phyloP scores from a whole-genome alignment of 106 monocot species.

The Allium cepa region DNA sequence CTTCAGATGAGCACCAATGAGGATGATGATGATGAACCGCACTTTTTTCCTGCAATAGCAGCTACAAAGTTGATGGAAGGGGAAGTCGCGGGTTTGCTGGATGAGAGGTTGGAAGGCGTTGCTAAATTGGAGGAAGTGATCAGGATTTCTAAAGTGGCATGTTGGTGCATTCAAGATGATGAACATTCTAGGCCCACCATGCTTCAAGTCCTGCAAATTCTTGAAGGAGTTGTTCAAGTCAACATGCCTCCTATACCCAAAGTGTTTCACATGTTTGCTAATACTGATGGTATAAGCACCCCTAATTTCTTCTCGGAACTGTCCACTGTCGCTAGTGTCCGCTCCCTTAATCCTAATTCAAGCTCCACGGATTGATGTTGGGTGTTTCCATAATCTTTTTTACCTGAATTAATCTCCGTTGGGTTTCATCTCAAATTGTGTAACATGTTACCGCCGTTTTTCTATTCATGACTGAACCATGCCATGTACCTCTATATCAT shows the following conservation, averaged over 20 bases:
- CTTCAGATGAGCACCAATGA: not conserved
- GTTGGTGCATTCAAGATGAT: conserved; percentile 2
- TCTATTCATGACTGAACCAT: too few species aligned
- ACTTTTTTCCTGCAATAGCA: not conserved
- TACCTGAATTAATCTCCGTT: too few species aligned
- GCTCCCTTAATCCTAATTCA: too few species aligned
- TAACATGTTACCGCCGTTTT: too few species aligned
- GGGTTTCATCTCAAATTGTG: too few species aligned
- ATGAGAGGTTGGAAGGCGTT: not conserved
- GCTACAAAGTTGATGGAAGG: not conserved
- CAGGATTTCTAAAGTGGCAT: not conserved
- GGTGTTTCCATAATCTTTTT: too few species aligned
- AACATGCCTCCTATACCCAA: not conserved
- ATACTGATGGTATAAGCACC: not conserved
- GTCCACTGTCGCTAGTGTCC: not conserved
- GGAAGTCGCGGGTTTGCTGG: not conserved
- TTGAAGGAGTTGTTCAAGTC: not conserved
- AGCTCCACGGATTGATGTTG: too few species aligned
- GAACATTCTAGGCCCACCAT: not conserved
- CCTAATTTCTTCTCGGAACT: not conserved
- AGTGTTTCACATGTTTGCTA: not conserved
- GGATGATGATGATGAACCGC: not conserved
- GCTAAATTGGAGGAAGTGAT: not conserved
- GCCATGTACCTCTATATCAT: too few species aligned
- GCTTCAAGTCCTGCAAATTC: not conserved